A percentile compares a stretch with the other conserved stretches of the same genome.
phyloP scores from a whole-genome alignment of 768 basidiomycete genomes.

The Leccinum barrowsii region DNA sequence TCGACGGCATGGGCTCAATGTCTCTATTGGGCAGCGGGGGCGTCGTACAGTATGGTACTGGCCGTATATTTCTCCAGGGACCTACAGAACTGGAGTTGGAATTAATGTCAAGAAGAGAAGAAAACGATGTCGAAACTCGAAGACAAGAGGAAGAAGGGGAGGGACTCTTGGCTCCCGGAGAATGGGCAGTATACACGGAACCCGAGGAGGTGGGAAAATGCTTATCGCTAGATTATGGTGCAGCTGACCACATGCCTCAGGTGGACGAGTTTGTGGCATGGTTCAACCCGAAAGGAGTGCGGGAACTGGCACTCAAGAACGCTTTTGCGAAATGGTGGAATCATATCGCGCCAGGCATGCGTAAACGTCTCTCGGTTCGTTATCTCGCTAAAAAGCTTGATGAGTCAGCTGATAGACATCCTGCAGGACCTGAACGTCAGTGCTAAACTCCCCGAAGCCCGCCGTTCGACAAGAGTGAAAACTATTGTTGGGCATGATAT shows the following conservation, averaged over 20 bases:
- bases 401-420: conserved; percentile 7
- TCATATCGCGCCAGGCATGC: conserved; percentile 76
- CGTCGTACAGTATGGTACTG: conserved; percentile 80
- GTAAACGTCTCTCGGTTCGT: conserved; percentile 71
- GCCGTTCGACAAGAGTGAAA: conserved; percentile 73
- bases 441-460: conserved; percentile 72
- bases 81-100: conserved; percentile 80
- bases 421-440: conserved; percentile 64
- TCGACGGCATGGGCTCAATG: conserved; percentile 90
- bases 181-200: conserved; percentile 91
- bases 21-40: conserved; percentile 77
- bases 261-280: conserved; percentile 80
- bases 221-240: background rate
- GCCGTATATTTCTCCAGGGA: conserved; percentile 90
- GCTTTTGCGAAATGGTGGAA: conserved; percentile 79
- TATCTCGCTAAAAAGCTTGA: background rate
- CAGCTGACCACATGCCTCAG: conserved; percentile 39
- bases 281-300: conserved; percentile 89
- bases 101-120: conserved; percentile 55
- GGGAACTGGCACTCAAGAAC: conserved; percentile 79
- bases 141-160: conserved; percentile 80
- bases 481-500: conserved; percentile 57
- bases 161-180: conserved; percentile 64
- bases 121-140: conserved; percentile 51
- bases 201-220: conserved; percentile 67